A percentile compares a stretch with the other conserved stretches of the same genome.
These are phyloP conservation scores for Starmerella etchellsii DNA, from an alignment of 805 yeast species.

Conservation along the genomic window DNA sequence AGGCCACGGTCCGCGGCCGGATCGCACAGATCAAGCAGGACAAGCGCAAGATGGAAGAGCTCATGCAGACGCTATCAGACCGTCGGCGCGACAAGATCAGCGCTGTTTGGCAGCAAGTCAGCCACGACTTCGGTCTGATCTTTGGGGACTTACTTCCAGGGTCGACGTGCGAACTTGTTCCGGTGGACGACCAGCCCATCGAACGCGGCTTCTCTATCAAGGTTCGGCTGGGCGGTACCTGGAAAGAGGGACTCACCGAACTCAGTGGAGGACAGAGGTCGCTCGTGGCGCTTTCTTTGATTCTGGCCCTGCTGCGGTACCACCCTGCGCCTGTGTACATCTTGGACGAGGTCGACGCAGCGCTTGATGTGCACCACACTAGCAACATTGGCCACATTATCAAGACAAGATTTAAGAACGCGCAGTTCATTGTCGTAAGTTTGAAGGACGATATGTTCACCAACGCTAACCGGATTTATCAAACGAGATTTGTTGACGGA, in stretches of 20 bases:
- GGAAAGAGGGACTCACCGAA: constrained; percentile 94
- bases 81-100: constrained; percentile 73
- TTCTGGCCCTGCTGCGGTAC: constrained; percentile 81
- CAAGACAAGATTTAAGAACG: constrained; percentile 86
- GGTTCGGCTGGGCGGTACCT: constrained; percentile 78
- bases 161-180: constrained; percentile 76
- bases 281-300: constrained; percentile 79
- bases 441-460: constrained; percentile 97
- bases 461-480: constrained; percentile 86
- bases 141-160: constrained; percentile 82
- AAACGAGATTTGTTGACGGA: constrained; percentile 92
- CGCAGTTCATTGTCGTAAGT: constrained; percentile 93
- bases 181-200: constrained; percentile 52
- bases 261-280: constrained; percentile 96
- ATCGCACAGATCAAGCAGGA: constrained; percentile 38
- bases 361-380: constrained; percentile 90
- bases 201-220: constrained; percentile 83
- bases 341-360: constrained; percentile 96
- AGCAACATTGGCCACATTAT: constrained; percentile 95
- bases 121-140: constrained; percentile 77
- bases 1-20: constrained; percentile 12
- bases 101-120: constrained; percentile 76
- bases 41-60: constrained; percentile 76
- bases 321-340: constrained; percentile 99
- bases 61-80: constrained; percentile 68